Evolutionary conservation across 2,329 filamentous ascomycete species (phyloP).

Genomic region (Leptographium lundbergii): DNA sequence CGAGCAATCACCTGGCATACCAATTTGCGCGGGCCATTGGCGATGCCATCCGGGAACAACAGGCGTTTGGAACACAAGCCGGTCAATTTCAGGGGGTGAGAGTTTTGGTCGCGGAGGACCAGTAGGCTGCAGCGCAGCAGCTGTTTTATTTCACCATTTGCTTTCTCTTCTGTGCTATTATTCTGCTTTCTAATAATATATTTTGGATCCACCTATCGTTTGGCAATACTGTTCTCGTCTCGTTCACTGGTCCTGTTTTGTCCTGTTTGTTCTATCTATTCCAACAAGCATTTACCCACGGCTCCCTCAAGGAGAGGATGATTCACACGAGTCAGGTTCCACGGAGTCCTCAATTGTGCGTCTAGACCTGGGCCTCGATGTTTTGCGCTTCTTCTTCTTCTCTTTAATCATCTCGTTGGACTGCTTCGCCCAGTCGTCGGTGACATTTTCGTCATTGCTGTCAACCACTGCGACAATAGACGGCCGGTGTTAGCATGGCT

Average conservation of each 20-base stretch:
- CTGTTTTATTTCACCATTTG: not conserved
- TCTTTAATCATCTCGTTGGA: conserved; percentile 5
- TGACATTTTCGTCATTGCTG: not conserved
- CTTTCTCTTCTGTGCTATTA: no score
- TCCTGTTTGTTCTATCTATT: no score
- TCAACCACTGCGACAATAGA: conserved; percentile 1
- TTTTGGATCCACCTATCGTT: no score
- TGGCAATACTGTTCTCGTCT: no score
- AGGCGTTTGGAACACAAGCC: conserved; percentile 5
- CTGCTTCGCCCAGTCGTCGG: conserved; percentile 1
- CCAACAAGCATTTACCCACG: no score
- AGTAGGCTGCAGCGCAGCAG: not conserved
- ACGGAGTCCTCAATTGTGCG: no score
- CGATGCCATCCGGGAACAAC: conserved; percentile 19
- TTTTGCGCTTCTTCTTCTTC: not conserved
- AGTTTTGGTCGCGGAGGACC: conserved; percentile 1
- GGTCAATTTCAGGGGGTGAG: conserved; percentile 3
- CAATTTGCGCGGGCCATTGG: conserved; percentile 19
- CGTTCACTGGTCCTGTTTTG: no score
- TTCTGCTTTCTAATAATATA: no score
- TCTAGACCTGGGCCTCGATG: not conserved
- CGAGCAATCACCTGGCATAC: conserved; percentile 17
- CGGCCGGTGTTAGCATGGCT: no score
- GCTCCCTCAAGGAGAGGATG: no score
- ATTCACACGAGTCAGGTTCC: no score